phyloP scores from a whole-genome alignment of 805 yeast species.

The Saccharomycopsis fodiens region DNA sequence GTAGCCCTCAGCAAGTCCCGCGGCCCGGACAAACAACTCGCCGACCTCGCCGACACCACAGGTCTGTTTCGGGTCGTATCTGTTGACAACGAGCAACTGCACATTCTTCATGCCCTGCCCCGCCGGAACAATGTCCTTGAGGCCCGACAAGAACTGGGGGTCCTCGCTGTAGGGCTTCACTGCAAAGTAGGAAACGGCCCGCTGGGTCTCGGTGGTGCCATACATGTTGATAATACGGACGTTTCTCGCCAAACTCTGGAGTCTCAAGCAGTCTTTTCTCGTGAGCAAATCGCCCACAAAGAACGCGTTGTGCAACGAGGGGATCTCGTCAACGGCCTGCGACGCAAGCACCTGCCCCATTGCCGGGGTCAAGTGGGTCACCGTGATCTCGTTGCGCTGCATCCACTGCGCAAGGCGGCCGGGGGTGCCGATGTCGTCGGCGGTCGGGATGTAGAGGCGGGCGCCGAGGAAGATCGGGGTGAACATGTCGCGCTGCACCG shows the following conservation, averaged over 20 bases:
- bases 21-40: slow-evolving; percentile 97
- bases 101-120: slow-evolving; percentile 97
- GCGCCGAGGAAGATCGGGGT: slow-evolving; percentile 97
- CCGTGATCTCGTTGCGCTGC: slow-evolving; percentile 83
- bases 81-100: slow-evolving; percentile 86
- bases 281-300: slow-evolving; percentile 97
- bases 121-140: slow-evolving; percentile 97
- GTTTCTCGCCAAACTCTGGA: slow-evolving; percentile 87
- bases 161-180: slow-evolving; percentile 68
- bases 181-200: slow-evolving; percentile 93
- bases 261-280: slow-evolving; percentile 90
- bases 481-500: slow-evolving; percentile 98
- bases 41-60: slow-evolving; percentile 99
- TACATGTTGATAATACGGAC: slow-evolving; percentile 94
- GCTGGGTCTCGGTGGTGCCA: slow-evolving; percentile 98
- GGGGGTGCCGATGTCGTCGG: slow-evolving; percentile 98
- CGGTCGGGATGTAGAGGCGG: slow-evolving; percentile 83
- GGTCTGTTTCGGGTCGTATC: slow-evolving; percentile 78
- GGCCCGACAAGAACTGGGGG: slow-evolving; percentile 65
- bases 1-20: slow-evolving; percentile 95
- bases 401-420: slow-evolving; percentile 98
- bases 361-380: slow-evolving; percentile 97
- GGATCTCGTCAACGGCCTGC: slow-evolving; percentile 84
- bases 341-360: slow-evolving; percentile 98
- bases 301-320: slow-evolving; percentile 87